A percentile compares a stretch with the other conserved stretches of the same genome.
phyloP scores from a whole-genome alignment of 139 green algal species.

The Parachlorella kessleri region DNA sequence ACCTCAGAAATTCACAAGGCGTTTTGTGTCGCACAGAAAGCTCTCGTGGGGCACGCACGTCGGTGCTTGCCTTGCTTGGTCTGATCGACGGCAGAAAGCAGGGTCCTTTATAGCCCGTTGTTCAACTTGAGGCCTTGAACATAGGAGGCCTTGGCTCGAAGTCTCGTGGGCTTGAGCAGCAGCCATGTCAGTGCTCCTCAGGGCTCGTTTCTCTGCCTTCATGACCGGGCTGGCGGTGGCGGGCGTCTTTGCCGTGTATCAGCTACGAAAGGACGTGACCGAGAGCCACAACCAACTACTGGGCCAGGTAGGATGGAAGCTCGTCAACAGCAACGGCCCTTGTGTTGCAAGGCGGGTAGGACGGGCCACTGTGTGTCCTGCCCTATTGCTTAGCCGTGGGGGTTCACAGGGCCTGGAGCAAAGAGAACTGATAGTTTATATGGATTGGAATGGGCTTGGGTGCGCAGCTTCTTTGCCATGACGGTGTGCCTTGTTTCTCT shows the following conservation, averaged over 20 bases:
- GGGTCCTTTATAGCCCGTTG: no score
- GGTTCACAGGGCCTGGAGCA: background rate
- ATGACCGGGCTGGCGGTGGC: constrained; percentile 34
- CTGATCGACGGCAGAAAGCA: no score
- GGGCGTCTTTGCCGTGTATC: constrained; percentile 31
- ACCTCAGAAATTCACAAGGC: no score
- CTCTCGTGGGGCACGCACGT: no score
- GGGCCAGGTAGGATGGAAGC: constrained; percentile 12
- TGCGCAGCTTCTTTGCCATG: background rate
- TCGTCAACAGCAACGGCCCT: background rate
- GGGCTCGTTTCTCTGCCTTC: constrained; percentile 40
- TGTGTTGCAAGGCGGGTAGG: background rate
- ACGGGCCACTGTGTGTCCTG: background rate
- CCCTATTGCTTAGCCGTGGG: background rate
- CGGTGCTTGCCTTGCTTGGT: no score
- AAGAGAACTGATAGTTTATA: background rate
- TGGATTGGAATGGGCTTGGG: background rate
- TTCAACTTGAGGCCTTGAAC: no score
- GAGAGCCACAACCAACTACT: constrained; percentile 31
- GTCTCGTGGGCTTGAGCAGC: no score
- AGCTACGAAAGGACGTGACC: constrained; percentile 33
- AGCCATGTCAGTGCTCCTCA: constrained; percentile 39
- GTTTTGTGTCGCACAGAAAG: no score
- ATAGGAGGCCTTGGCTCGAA: no score
- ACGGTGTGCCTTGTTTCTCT: background rate